Base-by-base conservation (phyloP, 768 basidiomycete species). In the Naematelia aurantialba region DNA sequence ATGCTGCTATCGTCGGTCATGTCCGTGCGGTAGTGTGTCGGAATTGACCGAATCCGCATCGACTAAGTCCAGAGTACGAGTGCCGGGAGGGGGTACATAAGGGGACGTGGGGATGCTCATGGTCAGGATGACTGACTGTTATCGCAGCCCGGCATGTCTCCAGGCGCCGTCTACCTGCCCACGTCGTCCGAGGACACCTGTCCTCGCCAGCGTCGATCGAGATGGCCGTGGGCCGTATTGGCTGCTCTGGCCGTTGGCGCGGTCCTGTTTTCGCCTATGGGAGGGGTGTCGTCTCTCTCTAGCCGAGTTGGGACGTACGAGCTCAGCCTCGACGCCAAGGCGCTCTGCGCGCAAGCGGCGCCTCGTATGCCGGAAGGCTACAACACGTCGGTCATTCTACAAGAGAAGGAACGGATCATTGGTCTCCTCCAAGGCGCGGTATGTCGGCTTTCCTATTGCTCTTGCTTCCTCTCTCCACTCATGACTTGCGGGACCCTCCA, bases 351-450 rank as follows among this genome's bases (percentile, higher is more conserved):
- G 5, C 52, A 54, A 42, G 52, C 66, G 11, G 53, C 59, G 13
- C 61, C 64, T 4, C 25, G 50, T 45, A 25, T 68, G 45, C 64
- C 67, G 24, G 17, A 45, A 5, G 60, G 59, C 12, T 62, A 66
- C 42, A 66, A 66, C 42, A 27, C 55, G 12, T 47, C 48, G 19
- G 59, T 58, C 46, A 49, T 69, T 3, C 55, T 42, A 44, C 53
- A 59, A 21, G 60, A 66, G 30, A 73, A 71, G 53, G 63, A 71
- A 5, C 22, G 62, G 14, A 69, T 73, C 53, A 66, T 73, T 26
- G 55, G 62, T 17, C 61, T 69, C 61, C 55, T 69, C 14, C 55
- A 54, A 27, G 69, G 70, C 13, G 69, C 69, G 12, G n/a, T n/a
- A n/a, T n/a, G n/a, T n/a, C n/a, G n/a, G n/a, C n/a, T n/a, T n/a